Evolutionary conservation across 2,329 filamentous ascomycete species (phyloP).

Genomic region (Botrytis squamosa): DNA sequence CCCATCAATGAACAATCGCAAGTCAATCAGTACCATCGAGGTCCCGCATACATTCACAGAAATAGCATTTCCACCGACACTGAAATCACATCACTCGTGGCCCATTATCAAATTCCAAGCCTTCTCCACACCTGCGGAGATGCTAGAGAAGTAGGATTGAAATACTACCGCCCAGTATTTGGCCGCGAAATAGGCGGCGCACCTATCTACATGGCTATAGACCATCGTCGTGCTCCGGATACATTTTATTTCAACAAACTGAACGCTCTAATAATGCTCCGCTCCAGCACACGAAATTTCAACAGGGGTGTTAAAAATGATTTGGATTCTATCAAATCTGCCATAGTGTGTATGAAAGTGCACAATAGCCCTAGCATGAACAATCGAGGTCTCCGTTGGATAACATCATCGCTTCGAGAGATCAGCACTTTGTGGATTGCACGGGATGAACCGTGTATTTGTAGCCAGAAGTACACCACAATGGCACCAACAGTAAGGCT

Average conservation of each 20-base stretch:
- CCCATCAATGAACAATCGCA: neutral
- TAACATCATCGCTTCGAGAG: neutral
- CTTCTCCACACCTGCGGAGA: neutral
- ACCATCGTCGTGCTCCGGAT: neutral
- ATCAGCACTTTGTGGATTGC: neutral
- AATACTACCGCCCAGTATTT: constrained; percentile 5
- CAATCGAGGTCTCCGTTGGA: neutral
- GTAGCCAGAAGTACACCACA: no score
- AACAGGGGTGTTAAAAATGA: neutral
- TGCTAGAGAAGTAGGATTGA: neutral
- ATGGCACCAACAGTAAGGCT: neutral
- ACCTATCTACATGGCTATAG: neutral
- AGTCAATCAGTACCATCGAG: neutral
- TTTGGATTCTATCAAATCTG: neutral
- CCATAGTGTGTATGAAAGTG: neutral
- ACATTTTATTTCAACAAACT: neutral
- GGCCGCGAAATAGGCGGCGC: neutral
- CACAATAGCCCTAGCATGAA: no score
- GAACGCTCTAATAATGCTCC: neutral
- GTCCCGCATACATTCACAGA: neutral
- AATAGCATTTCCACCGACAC: neutral
- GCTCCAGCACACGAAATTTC: neutral
- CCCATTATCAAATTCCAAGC: neutral
- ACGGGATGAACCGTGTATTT: neutral
- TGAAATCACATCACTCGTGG: neutral